Evolutionary conservation across 2,329 filamentous ascomycete species (phyloP).

Genomic region (Xylariaceae sp.): DNA sequence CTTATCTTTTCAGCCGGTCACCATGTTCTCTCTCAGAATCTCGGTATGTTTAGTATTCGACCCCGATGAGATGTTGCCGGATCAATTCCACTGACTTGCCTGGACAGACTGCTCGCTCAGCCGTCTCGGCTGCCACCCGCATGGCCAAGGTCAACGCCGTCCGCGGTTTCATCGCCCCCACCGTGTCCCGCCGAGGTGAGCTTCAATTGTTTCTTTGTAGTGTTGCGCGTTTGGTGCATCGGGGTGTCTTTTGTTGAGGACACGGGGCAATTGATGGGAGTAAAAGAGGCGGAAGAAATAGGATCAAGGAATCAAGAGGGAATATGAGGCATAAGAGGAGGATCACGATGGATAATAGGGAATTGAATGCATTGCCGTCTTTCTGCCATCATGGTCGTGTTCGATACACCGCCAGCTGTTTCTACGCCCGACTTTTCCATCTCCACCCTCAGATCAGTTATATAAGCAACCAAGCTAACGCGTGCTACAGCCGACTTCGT

Average conservation of each 20-base stretch:
- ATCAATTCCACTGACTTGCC: slow-evolving; percentile 6
- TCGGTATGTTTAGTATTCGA: slow-evolving; percentile 42
- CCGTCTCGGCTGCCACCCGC: slow-evolving; percentile 47
- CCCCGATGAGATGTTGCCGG: not conserved
- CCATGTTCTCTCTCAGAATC: slow-evolving; percentile 53
- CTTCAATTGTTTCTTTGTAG: slow-evolving; percentile 27
- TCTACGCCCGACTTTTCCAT: not conserved
- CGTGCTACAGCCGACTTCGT: slow-evolving; percentile 78
- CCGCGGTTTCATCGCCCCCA: slow-evolving; percentile 56
- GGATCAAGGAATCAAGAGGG: not conserved
- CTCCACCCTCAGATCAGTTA: not conserved
- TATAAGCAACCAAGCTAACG: slow-evolving; percentile 8
- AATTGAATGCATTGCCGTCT: not conserved
- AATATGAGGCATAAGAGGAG: not conserved
- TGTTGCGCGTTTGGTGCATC: not conserved
- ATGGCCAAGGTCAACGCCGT: slow-evolving; percentile 43
- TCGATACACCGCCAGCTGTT: not conserved
- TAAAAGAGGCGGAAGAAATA: not conserved
- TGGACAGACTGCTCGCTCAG: slow-evolving; percentile 45
- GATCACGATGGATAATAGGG: not conserved
- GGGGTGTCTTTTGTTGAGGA: not conserved
- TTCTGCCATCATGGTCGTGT: too few species aligned
- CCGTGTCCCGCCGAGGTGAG: slow-evolving; percentile 58
- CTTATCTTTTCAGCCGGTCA: slow-evolving; percentile 37
- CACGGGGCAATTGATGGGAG: not conserved